phyloP scores from a whole-genome alignment of 345 rosid genomes.

The Syzygium aromaticum region DNA sequence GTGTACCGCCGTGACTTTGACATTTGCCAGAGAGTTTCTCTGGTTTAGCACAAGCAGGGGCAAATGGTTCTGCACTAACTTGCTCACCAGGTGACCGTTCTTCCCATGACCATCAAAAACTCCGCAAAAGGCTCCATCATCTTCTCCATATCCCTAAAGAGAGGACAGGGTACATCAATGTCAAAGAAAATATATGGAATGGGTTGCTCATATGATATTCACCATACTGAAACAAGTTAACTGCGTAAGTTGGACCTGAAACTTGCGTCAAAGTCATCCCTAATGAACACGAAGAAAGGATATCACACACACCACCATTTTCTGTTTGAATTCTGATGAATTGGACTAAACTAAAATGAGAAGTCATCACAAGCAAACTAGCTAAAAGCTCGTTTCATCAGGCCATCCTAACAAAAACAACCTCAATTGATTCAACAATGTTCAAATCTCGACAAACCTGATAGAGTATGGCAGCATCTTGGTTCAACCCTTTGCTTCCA shows the following conservation, averaged over 20 bases:
- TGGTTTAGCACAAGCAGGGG: conserved; percentile 47
- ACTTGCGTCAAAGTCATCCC: background rate
- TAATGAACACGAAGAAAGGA: background rate
- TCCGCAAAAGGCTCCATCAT: conserved; percentile 50
- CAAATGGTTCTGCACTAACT: conserved; percentile 49
- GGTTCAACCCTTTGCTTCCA: conserved; percentile 78
- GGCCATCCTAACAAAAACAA: background rate
- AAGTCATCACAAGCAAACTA: background rate
- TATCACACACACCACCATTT: background rate
- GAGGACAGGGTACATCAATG: background rate
- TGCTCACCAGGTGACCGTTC: conserved; percentile 65
- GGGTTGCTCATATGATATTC: background rate
- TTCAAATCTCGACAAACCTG: conserved; percentile 16
- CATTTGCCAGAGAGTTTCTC: conserved; percentile 24
- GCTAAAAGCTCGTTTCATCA: background rate
- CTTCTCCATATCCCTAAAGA: conserved; percentile 50
- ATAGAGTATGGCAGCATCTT: conserved; percentile 68
- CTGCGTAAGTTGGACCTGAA: background rate
- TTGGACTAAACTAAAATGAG: background rate
- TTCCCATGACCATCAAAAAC: conserved; percentile 94
- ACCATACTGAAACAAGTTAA: background rate
- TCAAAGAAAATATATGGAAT: background rate
- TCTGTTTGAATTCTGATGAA: background rate
- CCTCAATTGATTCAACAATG: conserved; percentile 1
- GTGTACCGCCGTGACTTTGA: background rate